These are phyloP conservation scores for Ploettnerulaceae sp. DNA, from an alignment of 2,329 filamentous ascomycete genomes.

Conservation along the genomic window DNA sequence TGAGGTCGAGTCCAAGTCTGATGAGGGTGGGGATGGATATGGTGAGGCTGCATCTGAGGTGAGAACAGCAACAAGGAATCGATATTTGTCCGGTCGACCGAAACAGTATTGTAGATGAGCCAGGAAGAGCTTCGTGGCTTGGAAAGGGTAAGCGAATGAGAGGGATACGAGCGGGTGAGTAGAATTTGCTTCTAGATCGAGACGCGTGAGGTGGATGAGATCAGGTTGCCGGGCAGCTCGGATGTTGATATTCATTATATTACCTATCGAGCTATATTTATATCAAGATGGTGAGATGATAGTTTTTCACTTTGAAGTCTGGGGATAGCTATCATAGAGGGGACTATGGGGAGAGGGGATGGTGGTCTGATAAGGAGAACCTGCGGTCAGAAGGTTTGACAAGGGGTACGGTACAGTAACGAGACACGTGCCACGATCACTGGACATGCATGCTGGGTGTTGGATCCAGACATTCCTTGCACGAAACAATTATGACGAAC, in stretches of 20 bases:
- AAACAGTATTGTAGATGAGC: slow-evolving; percentile 2
- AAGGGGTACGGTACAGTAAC: neutral
- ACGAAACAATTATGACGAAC: neutral
- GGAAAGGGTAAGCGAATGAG: slow-evolving; percentile 3
- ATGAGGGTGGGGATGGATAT: neutral
- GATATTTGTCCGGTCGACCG: neutral
- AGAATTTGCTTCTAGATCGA: slow-evolving; percentile 6
- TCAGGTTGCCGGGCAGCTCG: slow-evolving; percentile 1
- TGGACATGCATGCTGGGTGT: neutral
- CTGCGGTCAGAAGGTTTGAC: neutral
- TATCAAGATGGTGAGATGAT: too few species aligned
- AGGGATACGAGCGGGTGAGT: slow-evolving; percentile 6
- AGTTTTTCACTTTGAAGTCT: too few species aligned
- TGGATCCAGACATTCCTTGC: neutral
- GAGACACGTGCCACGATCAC: neutral
- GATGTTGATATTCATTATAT: slow-evolving; percentile 1
- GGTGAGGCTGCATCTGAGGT: neutral
- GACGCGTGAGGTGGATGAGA: neutral
- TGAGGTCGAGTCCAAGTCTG: neutral
- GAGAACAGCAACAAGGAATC: neutral
- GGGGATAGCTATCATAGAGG: too few species aligned
- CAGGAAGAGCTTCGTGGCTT: slow-evolving; percentile 4
- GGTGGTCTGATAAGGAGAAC: neutral
- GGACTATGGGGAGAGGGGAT: neutral
- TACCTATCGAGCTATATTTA: too few species aligned